Evolutionary conservation across 176 grass and related monocot species (phyloP), one percentile per base, ranked within the genome.

Genomic region (Poa pratensis): DNA sequence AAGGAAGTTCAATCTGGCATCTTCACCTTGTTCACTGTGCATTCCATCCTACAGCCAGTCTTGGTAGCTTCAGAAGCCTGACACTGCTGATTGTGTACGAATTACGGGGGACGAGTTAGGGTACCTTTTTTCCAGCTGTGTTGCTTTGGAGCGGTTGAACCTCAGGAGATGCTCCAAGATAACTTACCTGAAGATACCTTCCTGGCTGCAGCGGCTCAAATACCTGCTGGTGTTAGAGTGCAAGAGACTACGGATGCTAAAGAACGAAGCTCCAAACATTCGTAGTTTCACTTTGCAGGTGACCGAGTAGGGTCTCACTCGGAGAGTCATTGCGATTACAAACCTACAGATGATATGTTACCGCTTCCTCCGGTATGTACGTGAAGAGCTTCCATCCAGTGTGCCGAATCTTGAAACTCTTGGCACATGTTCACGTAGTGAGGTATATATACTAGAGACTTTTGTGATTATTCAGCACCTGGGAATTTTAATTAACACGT

Each of bases 241-340:
- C 69, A 18, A 13, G n/a, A 43, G 43, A 20, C 2, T 73, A 43
- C 69, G 69, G 26, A 26, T 0, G 69, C 46, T 72, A 48, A 72
- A 72, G 40, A 72, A 72, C 1, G 69, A 72, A 72, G 69, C 69
- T 48, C 69, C 70, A 73, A 73, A 73, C 46, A 50, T 50, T 73
- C 46, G 14, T 50, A 73, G 23, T 50, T 28, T 49, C 14, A 50
- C 22, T 73, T 73, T 3, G 0, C 2, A 50, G 70, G 43, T 73
- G 43, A 17, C 70, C 22, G 39, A 26, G 43, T 73, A 26, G 40
- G 69, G 43, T 73, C 70, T 73, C 70, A 26, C 43, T 73, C 8
- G 70, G 43, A 73, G 70, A 73, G 7, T 49, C 43, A 50, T 0
- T 50, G 70, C 43, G 3, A 49, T 26, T 73, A 73, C 69, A 62